These are phyloP conservation scores for Ascomycota sp. DNA, from an alignment of 2,329 filamentous ascomycete species.

Conservation along the genomic window DNA sequence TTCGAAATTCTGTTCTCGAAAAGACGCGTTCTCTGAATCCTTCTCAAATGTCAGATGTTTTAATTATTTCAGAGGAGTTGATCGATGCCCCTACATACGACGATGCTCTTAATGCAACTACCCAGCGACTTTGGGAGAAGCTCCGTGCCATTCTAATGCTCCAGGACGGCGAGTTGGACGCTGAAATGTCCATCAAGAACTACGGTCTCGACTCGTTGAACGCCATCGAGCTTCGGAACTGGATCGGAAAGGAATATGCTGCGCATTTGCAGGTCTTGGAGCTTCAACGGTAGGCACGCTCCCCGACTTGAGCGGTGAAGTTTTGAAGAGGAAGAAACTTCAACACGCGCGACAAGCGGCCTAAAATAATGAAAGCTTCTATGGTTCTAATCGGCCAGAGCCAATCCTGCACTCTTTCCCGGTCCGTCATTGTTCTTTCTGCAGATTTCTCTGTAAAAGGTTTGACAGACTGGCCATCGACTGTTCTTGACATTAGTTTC, in stretches of 20 bases:
- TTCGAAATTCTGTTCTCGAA: constrained; percentile 18
- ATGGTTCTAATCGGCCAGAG: no score
- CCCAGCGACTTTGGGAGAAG: constrained; percentile 7
- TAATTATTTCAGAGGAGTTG: constrained; percentile 2
- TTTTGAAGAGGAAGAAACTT: constrained; percentile 8
- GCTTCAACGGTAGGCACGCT: constrained; percentile 24
- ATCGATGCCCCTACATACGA: constrained; percentile 3
- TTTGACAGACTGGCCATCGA: no score
- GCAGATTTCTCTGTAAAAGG: no score
- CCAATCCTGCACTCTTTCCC: no score
- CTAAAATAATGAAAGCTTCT: background rate
- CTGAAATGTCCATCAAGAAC: constrained; percentile 6
- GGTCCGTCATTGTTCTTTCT: no score
- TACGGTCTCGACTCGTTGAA: constrained; percentile 24
- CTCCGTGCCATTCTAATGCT: constrained; percentile 15
- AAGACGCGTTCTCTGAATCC: constrained; percentile 4
- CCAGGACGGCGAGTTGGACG: constrained; percentile 5
- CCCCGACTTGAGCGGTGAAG: constrained; percentile 6
- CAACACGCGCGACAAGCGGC: background rate
- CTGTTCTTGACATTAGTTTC: no score
- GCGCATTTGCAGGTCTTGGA: constrained; percentile 30
- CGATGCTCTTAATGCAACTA: constrained; percentile 8
- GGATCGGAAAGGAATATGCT: constrained; percentile 23
- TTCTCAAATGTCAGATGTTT: background rate
- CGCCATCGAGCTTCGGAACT: constrained; percentile 29